Conservation (phyloP, 345 rosid genomes). For the Brassica cretica region DNA sequence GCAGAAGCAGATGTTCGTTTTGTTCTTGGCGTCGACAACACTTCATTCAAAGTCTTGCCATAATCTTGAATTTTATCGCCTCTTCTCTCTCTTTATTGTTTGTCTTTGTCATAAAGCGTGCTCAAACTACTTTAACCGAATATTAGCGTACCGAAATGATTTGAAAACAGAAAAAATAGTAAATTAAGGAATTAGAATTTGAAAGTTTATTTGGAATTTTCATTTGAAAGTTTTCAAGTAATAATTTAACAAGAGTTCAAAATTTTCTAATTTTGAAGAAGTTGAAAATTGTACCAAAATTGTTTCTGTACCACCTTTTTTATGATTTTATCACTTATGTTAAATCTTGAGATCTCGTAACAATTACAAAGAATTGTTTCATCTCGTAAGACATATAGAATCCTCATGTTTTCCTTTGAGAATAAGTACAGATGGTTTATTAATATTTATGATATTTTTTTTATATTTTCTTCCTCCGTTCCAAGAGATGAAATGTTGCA, state of each 20-base stretch:
- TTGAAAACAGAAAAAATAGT: too few species aligned
- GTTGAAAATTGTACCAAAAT: neutral
- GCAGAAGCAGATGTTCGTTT: slow-evolving; percentile 11
- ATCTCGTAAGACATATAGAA: too few species aligned
- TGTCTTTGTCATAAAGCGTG: neutral
- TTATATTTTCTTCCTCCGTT: too few species aligned
- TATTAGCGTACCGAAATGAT: neutral
- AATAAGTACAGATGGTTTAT: neutral
- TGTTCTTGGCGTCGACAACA: slow-evolving; percentile 40
- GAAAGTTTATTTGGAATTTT: neutral
- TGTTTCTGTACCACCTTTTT: neutral
- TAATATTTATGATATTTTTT: too few species aligned
- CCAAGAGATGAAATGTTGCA: too few species aligned
- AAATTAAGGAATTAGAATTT: too few species aligned
- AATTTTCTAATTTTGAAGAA: neutral
- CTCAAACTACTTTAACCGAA: slow-evolving; percentile 4
- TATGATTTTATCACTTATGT: neutral
- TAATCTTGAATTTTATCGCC: neutral
- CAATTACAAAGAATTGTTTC: neutral
- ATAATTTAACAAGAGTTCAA: too few species aligned
- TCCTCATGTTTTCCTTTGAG: neutral
- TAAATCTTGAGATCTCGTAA: neutral
- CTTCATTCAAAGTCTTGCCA: slow-evolving; percentile 22
- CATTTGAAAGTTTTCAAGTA: neutral
- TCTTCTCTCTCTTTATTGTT: neutral